Conservation (phyloP, 129 eudicot species). For the Escallonia rubra region DNA sequence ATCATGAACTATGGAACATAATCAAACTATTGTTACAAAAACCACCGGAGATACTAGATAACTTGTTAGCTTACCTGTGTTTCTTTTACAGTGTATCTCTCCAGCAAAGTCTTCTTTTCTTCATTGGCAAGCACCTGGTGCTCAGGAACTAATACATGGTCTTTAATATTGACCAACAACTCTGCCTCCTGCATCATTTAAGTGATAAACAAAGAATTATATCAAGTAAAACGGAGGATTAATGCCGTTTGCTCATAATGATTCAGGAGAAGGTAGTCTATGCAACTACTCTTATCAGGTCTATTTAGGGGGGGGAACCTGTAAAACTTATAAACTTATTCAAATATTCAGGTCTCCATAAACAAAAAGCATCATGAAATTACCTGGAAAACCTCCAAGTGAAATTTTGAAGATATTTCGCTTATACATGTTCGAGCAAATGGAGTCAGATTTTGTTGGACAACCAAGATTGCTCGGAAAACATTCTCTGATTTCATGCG, state of each 20-base stretch:
- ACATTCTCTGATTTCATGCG: slow-evolving; percentile 90
- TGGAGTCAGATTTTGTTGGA: slow-evolving; percentile 73
- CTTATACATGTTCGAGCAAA: slow-evolving; percentile 71
- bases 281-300: too few relatives aligned
- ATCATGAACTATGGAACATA: too few relatives aligned
- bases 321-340: too few relatives aligned
- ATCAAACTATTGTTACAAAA: too few relatives aligned
- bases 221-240: too few relatives aligned
- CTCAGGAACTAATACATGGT: slow-evolving; percentile 73
- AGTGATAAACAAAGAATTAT: not conserved
- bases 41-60: too few relatives aligned
- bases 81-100: slow-evolving; percentile 88
- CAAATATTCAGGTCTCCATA: too few relatives aligned
- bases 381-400: slow-evolving; percentile 89
- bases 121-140: slow-evolving; percentile 71
- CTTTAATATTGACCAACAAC: slow-evolving; percentile 71
- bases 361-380: slow-evolving; percentile 7
- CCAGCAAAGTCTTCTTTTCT: slow-evolving; percentile 76
- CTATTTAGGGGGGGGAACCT: too few relatives aligned
- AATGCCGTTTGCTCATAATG: too few relatives aligned
- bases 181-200: slow-evolving; percentile 62
- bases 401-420: slow-evolving; percentile 71
- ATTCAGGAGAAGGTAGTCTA: too few relatives aligned
- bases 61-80: slow-evolving; percentile 48
- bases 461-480: slow-evolving; percentile 76